A percentile compares a stretch with the other conserved stretches of the same genome.
Conservation (phyloP, 768 basidiomycete species). For the Lactarius deliciosus region DNA sequence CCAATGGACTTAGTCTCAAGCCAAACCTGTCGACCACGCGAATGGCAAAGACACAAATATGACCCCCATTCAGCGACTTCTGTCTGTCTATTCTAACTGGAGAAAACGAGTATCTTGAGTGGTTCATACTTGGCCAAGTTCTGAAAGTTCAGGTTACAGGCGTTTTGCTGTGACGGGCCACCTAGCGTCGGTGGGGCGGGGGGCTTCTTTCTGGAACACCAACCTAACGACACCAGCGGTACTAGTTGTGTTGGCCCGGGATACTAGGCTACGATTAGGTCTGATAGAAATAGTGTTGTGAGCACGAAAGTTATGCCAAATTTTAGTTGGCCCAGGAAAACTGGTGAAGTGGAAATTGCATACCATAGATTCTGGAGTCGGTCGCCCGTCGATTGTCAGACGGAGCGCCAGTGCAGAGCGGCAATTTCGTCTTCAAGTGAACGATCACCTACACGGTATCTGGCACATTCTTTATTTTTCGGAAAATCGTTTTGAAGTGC, state of each 20-base stretch:
- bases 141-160: not conserved
- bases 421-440: not conserved
- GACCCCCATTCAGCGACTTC: too few relatives aligned
- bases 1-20: too few relatives aligned
- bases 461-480: not conserved
- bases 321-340: not conserved
- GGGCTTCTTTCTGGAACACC: not conserved
- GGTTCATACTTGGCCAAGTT: not conserved
- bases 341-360: not conserved
- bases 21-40: too few relatives aligned
- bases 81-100: not conserved
- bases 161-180: not conserved
- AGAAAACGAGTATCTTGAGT: not conserved
- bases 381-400: too few relatives aligned
- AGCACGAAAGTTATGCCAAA: too few relatives aligned
- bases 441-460: not conserved
- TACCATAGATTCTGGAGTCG: not conserved
- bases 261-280: too few relatives aligned
- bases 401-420: not conserved
- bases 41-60: not conserved
- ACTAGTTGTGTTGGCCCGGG: too few relatives aligned
- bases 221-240: too few relatives aligned
- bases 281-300: not conserved
- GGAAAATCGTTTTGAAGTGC: not conserved
- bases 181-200: not conserved